Evolutionary conservation across 225 moss, liverwort and hornwort species (phyloP).

Genomic region (Polytrichum commune): DNA sequence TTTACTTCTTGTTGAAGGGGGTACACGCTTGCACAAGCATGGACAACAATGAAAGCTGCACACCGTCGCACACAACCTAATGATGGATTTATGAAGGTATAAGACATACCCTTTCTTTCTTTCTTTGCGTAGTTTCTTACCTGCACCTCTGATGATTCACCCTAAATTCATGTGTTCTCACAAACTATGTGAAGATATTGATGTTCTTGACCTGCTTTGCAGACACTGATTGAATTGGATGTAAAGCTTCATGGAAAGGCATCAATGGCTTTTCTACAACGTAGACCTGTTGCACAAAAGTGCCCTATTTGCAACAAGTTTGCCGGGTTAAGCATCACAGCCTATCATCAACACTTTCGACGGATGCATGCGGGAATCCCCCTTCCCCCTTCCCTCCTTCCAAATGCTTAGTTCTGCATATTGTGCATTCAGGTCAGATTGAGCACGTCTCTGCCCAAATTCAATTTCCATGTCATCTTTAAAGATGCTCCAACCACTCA

Average conservation of each 20-base stretch:
- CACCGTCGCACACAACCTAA: slow-evolving; percentile 89
- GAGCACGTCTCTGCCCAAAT: too few relatives aligned
- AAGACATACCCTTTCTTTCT: neutral
- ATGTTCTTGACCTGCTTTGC: neutral
- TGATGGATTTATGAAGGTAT: slow-evolving; percentile 90
- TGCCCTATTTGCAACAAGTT: slow-evolving; percentile 81
- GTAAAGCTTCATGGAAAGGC: slow-evolving; percentile 65
- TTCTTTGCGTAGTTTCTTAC: neutral
- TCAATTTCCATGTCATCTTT: too few relatives aligned
- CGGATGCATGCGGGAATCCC: slow-evolving; percentile 61
- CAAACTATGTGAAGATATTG: neutral
- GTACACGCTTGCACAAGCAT: slow-evolving; percentile 76
- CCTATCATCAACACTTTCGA: slow-evolving; percentile 72
- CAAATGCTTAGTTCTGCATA: neutral
- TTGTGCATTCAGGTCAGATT: too few relatives aligned
- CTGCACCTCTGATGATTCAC: neutral
- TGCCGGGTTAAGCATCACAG: slow-evolving; percentile 71
- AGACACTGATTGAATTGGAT: slow-evolving; percentile 72
- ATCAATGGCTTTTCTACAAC: slow-evolving; percentile 77
- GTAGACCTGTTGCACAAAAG: slow-evolving; percentile 60
- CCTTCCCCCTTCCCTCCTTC: slow-evolving; percentile 14
- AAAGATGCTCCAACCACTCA: too few relatives aligned
- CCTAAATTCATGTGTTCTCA: neutral
- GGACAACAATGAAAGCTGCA: slow-evolving; percentile 69
- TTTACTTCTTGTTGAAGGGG: slow-evolving; percentile 42